Evolutionary conservation across 352 stramenopile genomes (phyloP).

Genomic region (Phytophthora chlamydospora): DNA sequence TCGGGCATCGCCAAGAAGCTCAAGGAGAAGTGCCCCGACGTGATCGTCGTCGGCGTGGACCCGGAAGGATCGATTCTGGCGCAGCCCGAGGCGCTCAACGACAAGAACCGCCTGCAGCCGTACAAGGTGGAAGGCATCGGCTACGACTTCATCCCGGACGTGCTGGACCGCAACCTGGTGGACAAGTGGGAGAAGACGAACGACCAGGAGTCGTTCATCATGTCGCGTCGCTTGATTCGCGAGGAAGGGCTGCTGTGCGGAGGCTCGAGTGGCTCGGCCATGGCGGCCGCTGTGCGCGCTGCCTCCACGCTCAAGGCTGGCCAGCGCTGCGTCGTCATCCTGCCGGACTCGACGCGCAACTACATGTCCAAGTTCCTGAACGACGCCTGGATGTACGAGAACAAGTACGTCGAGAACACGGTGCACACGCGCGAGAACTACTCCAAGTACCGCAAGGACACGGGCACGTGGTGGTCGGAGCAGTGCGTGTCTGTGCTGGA

Average conservation of each 20-base stretch:
- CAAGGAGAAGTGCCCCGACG: constrained; percentile 90
- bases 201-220: constrained; percentile 94
- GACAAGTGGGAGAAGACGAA: constrained; percentile 96
- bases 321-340: constrained; percentile 94
- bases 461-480: constrained; percentile 92
- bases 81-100: constrained; percentile 91
- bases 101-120: constrained; percentile 84
- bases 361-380: constrained; percentile 98
- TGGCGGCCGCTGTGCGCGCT: constrained; percentile 82
- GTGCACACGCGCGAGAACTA: constrained; percentile 79
- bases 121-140: constrained; percentile 97
- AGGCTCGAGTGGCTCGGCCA: constrained; percentile 91
- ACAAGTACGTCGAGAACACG: constrained; percentile 73
- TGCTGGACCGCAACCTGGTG: constrained; percentile 92
- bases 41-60: constrained; percentile 90
- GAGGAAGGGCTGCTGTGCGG: constrained; percentile 95
- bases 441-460: constrained; percentile 66
- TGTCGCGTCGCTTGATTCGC: constrained; percentile 93
- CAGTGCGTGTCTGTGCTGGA: constrained; percentile 84
- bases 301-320: constrained; percentile 79
- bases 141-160: constrained; percentile 96
- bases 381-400: constrained; percentile 94
- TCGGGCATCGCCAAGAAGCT: constrained; percentile 93
- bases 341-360: constrained; percentile 96
- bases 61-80: constrained; percentile 94